Evolutionary conservation across 2,329 filamentous ascomycete species (phyloP).

Genomic region (Lachnellula arida): DNA sequence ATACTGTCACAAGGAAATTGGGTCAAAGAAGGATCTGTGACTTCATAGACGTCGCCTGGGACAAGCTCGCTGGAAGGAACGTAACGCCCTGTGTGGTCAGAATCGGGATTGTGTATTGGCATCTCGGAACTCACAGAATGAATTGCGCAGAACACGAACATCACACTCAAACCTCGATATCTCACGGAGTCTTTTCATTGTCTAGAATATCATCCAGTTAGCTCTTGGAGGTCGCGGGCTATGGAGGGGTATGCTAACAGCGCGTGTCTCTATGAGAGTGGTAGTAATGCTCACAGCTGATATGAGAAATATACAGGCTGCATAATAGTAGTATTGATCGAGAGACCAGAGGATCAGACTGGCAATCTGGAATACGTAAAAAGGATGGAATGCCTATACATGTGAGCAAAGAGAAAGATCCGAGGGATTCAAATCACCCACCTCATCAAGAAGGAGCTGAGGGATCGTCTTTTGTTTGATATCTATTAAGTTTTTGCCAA

Average conservation of each 20-base stretch:
- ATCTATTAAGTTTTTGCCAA: slow-evolving; percentile 86
- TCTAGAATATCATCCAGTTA: slow-evolving; percentile 41
- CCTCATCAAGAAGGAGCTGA: slow-evolving; percentile 85
- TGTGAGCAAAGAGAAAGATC: slow-evolving; percentile 12
- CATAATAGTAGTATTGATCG: slow-evolving; percentile 98
- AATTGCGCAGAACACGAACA: slow-evolving; percentile 85
- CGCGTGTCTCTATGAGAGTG: slow-evolving; percentile 83
- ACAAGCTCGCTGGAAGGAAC: slow-evolving; percentile 84
- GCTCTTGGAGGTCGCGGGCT: slow-evolving; percentile 2
- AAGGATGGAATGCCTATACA: slow-evolving; percentile 80
- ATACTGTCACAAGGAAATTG: slow-evolving; percentile 92
- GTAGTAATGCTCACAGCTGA: slow-evolving; percentile 88
- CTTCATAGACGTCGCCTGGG: slow-evolving; percentile 92
- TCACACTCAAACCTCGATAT: slow-evolving; percentile 95
- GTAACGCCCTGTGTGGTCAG: slow-evolving; percentile 59
- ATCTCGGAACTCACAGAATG: slow-evolving; percentile 65
- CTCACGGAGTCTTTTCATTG: slow-evolving; percentile 84
- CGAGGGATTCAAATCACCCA: slow-evolving; percentile 33
- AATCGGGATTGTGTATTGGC: neutral
- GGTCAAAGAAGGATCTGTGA: slow-evolving; percentile 84
- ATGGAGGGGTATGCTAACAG: slow-evolving; percentile 45
- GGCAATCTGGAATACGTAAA: slow-evolving; percentile 96
- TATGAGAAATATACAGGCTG: slow-evolving; percentile 88
- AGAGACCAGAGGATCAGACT: slow-evolving; percentile 92
- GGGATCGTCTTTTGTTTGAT: slow-evolving; percentile 83